Evolutionary conservation across 768 basidiomycete genomes (phyloP), one percentile per base, ranked within the genome.

Genomic region (Amanita inopinata): DNA sequence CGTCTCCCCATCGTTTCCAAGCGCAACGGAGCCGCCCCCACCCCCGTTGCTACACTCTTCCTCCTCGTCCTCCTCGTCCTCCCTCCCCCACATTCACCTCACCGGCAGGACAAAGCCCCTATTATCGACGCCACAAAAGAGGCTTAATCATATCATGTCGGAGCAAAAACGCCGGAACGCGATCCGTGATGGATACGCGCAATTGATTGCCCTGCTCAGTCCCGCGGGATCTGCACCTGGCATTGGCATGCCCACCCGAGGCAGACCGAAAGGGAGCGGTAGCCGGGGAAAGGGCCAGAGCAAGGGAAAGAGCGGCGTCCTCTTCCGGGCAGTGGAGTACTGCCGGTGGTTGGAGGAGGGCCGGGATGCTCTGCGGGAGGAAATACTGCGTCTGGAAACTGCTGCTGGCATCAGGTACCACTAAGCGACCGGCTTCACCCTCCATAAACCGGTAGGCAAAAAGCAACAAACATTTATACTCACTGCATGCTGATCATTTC

Each of bases 141-240:
- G 89, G 9, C 74, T 88, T 11, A 91, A 92, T 57, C 89, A 94
- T 65, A 92, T 94, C 68, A 80, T 89, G 75, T 90, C 87, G 5
- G 91, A 94, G 58, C 90, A 94, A 62, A 88, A 88, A 54, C 84
- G 91, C 5, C 78, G 91, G 7, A 93, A 93, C 54, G 85, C 86
- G 38, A 94, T 94, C 51, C 80, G 87, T 31, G 82, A 87, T 48
- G 89, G 89, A 30, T 94, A 92, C 61, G 79, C 86, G 1, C 86
- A 90, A 56, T 64, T 94, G 31, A 90, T 89, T 23, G 64, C 80
- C 0, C 66, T 94, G 17, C 78, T 93, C 41, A 78, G 86, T 0
- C 84, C 87, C n/a, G 80, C 78, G 3, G 86, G 84, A 3, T 62
- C 67, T 17, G 69, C 78, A 2, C 75, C 81, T 38, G 70, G 73